A percentile compares a stretch with the other conserved stretches of the same genome.
Conservation (phyloP, 345 rosid species). For the Gossypium rotundifolium region DNA sequence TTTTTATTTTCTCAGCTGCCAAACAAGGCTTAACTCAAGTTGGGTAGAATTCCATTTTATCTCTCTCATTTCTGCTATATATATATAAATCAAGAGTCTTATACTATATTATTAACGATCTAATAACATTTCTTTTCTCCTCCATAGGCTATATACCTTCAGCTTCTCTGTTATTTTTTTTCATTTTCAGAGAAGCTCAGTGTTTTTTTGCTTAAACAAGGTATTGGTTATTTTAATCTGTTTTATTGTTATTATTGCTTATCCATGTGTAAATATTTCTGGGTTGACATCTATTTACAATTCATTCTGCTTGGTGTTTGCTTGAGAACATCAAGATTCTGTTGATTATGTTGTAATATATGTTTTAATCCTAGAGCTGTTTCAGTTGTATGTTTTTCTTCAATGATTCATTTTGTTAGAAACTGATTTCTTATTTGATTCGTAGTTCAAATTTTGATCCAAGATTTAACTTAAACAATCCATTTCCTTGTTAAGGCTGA, state of each 20-base stretch:
- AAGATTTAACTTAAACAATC: neutral
- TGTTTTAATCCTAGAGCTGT: too few species aligned
- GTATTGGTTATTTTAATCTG: neutral
- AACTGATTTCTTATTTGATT: neutral
- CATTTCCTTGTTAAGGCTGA: conserved; percentile 3
- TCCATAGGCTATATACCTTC: neutral
- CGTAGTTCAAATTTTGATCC: neutral
- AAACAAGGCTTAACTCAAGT: neutral
- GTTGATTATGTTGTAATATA: neutral
- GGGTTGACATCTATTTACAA: neutral
- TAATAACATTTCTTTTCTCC: neutral
- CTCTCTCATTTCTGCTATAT: neutral
- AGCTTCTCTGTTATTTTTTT: neutral
- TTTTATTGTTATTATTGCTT: neutral
- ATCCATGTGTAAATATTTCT: neutral
- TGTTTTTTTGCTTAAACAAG: neutral
- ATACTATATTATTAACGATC: too few species aligned
- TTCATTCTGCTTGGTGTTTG: neutral
- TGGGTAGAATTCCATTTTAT: neutral
- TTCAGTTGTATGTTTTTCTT: neutral
- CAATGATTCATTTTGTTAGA: neutral
- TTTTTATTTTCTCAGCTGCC: neutral
- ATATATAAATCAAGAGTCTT: neutral
- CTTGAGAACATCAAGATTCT: neutral
- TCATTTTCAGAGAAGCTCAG: conserved; percentile 11